Evolutionary conservation across 768 basidiomycete species (phyloP), one percentile per base, ranked within the genome.

Genomic region (Serendipita indica): DNA sequence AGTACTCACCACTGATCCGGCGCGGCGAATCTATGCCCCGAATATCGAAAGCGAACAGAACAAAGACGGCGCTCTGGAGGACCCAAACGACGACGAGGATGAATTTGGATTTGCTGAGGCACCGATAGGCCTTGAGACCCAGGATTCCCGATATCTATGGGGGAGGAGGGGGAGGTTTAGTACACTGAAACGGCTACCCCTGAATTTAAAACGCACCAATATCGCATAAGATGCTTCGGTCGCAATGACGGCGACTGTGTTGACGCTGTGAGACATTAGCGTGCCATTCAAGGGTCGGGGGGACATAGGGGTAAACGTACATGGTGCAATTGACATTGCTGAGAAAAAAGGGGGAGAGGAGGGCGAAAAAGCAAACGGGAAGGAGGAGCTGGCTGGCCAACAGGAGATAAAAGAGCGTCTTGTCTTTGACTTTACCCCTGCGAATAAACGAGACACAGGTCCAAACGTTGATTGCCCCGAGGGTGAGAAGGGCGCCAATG

Each of bases 101-200:
- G 58, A 79, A 62, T n/a, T 72, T 72, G n/a, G 79, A 76, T 60
- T 78, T 76, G 66, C 80, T 75, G 62, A 83, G 68, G 63, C 81
- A 84, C 64, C 76, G 77, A 63, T 83, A 84, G 5, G 78, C 81
- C 65, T 85, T 85, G 63, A 79, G 70, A 13, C 83, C 83, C 33
- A 82, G 71, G 30, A 83, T 78, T 30, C 80, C 81, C 0, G 79
- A 75, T 39, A 83, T 74, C 83, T 83, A 58, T 6, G 20, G 22
- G n/a, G 35, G 49, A 4, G 59, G 34, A 20, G 22, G 6, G 16
- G n/a, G 14, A 59, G 30, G n/a, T 18, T 41, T 34, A 37, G n/a
- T 16, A 18, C 25, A 32, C 28, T 32, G 37, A 28, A 28, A 34
- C n/a, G 58, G 20, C 49, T 28, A 27, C 27, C 27, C 22, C n/a